Conservation (phyloP, 2,329 filamentous ascomycete species). For the Lecanicillium sp. region DNA sequence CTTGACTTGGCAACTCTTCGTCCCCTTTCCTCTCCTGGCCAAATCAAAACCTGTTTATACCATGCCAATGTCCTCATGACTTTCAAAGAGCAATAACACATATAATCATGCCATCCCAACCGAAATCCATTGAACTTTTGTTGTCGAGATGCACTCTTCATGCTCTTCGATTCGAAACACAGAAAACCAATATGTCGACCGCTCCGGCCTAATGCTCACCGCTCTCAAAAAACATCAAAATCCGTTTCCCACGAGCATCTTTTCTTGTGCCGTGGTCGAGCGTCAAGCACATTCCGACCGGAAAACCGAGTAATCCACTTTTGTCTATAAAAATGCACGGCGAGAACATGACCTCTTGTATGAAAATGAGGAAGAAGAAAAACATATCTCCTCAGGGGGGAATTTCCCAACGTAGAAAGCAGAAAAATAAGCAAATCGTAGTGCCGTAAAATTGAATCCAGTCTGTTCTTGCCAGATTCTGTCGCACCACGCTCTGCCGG, state of each 20-base stretch:
- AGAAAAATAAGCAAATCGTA: conserved; percentile 28
- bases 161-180: conserved; percentile 30
- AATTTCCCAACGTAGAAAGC: conserved; percentile 30
- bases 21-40: conserved; percentile 25
- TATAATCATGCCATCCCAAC: conserved; percentile 28
- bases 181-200: conserved; percentile 30
- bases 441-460: conserved; percentile 29
- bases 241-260: conserved; percentile 19
- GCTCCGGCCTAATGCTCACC: conserved; percentile 28
- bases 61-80: conserved; percentile 22
- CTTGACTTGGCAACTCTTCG: conserved; percentile 19
- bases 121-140: conserved; percentile 32
- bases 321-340: conserved; percentile 53
- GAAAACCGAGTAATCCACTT: conserved; percentile 61
- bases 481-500: conserved; percentile 32
- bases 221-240: conserved; percentile 20
- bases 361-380: conserved; percentile 29
- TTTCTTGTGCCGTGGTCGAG: conserved; percentile 23
- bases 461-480: conserved; percentile 25
- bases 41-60: conserved; percentile 24
- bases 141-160: conserved; percentile 32
- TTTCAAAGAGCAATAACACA: conserved; percentile 23
- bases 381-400: conserved; percentile 30
- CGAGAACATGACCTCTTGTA: conserved; percentile 41
- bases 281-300: conserved; percentile 36